Evolutionary conservation across 2,329 filamentous ascomycete genomes (phyloP), one percentile per base, ranked within the genome.

Genomic region (Epichloe uncinata): DNA sequence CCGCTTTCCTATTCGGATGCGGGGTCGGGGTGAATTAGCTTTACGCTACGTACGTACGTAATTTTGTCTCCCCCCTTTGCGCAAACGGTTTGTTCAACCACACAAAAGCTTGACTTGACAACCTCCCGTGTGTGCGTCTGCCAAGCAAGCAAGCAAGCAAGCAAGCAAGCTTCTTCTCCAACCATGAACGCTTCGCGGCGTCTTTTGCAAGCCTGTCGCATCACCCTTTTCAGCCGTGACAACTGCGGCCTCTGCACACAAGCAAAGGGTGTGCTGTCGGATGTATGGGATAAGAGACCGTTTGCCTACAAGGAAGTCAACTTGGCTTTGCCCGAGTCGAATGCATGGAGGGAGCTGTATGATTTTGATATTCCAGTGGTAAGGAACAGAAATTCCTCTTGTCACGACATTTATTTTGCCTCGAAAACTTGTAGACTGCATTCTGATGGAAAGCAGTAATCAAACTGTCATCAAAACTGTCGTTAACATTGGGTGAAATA

Each of bases 301-400:
- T 87, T 90, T 64, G 73, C 73, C 16, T 88, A 81, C 64, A 70
- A 72, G 7, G 84, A 89, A 63, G 72, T 90, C 45, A 80, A 89
- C 61, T 79, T 89, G 38, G 79, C 85, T 67, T 74, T 76, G 45
- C 72, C 76, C 0, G 76, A 79, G 26, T 73, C 75, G 15, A 75
- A 79, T 54, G 68, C 71, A 22, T 91, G 86, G 86, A 81, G 78
- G 59, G 73, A 82, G 45, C 60, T 88, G 1, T 91, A 91, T 61
- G 85, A 89, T 51, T 87, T 89, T 62, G 86, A 91, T 57, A 85
- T 87, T 7, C 86, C 86, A 0, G 86, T 90, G 60, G 85, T 90
- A 70, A 60, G 35, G 5, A 36, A 34, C 33, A n/a, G 11, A 16
- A 26, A 35, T 36, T 36, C n/a, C 12, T 13, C 15, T 7, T 42